Percentiles rank a stretch among this genome's conserved stretches.
phyloP scores from a whole-genome alignment of 495 filamentous ascomycete genomes.

The Bombardia bombarda region DNA sequence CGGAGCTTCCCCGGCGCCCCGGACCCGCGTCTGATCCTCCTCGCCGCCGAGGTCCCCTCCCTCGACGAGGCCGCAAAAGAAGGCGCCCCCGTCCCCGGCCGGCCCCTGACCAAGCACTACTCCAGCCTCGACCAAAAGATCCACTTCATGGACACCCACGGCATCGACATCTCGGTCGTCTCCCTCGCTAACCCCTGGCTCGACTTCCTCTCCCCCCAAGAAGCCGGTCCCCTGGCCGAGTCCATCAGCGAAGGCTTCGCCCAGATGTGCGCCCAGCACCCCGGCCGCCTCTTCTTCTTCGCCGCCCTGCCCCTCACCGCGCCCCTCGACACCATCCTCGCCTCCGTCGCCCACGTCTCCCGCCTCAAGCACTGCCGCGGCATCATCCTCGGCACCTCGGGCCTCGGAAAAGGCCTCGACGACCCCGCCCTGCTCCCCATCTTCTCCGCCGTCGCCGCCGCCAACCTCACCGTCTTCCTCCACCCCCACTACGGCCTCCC shows the following conservation, averaged over 20 bases:
- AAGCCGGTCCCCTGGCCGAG: conserved; percentile 53
- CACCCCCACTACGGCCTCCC: conserved; percentile 94
- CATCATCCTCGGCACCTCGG: conserved; percentile 80
- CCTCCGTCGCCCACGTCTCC: conserved; percentile 55
- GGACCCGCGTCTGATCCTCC: conserved; percentile 69
- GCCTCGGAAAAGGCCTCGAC: conserved; percentile 74
- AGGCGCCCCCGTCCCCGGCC: conserved; percentile 39
- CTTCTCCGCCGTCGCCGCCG: conserved; percentile 58
- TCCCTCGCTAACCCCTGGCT: conserved; percentile 95
- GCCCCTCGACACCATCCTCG: conserved; percentile 48
- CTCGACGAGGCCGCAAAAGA: conserved; percentile 40
- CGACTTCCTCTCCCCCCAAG: conserved; percentile 63
- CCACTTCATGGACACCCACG: conserved; percentile 77
- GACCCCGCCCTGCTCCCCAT: conserved; percentile 64
- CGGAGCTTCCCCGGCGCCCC: conserved; percentile 53
- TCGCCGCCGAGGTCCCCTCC: conserved; percentile 55
- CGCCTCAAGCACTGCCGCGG: conserved; percentile 63
- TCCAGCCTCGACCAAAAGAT: conserved; percentile 66
- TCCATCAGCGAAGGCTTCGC: conserved; percentile 74
- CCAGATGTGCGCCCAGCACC: conserved; percentile 50
- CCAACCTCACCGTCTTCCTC: conserved; percentile 63
- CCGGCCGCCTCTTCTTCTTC: conserved; percentile 66
- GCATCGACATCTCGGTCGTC: conserved; percentile 75
- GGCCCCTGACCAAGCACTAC: conserved; percentile 70
- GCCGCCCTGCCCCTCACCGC: conserved; percentile 73